Evolutionary conservation across 805 yeast species (phyloP).

Genomic region (Grigorovia jiainica): DNA sequence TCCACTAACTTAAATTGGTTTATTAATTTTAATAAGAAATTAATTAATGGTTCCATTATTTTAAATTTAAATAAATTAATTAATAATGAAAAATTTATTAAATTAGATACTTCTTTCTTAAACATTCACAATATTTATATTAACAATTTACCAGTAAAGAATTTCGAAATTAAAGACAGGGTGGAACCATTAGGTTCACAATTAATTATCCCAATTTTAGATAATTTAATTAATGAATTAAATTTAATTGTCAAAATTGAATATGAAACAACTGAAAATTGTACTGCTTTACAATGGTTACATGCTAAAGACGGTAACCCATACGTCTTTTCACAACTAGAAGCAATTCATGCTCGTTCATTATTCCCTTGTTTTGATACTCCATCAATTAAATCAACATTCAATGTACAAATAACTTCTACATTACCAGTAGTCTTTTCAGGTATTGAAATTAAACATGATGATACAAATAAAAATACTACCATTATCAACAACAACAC

Average conservation of each 20-base stretch:
- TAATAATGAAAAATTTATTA: slow-evolving; percentile 21
- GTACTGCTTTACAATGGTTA: slow-evolving; percentile 84
- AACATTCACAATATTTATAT: slow-evolving; percentile 28
- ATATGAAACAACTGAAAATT: slow-evolving; percentile 62
- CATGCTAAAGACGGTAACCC: slow-evolving; percentile 62
- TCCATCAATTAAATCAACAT: slow-evolving; percentile 69
- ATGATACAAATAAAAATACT: slow-evolving; percentile 1
- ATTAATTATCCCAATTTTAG: slow-evolving; percentile 27
- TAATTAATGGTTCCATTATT: slow-evolving; percentile 46
- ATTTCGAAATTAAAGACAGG: slow-evolving; percentile 31
- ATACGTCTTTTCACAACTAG: slow-evolving; percentile 75
- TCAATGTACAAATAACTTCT: slow-evolving; percentile 48
- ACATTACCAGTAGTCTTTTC: slow-evolving; percentile 64
- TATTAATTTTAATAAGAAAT: slow-evolving; percentile 45
- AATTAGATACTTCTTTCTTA: slow-evolving; percentile 63
- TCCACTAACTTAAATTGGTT: slow-evolving; percentile 44
- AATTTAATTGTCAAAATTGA: slow-evolving; percentile 35
- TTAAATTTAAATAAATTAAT: slow-evolving; percentile 33
- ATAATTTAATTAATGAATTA: slow-evolving; percentile 5
- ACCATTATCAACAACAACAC: too few relatives aligned
- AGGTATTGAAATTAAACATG: slow-evolving; percentile 37
- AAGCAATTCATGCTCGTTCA: slow-evolving; percentile 84
- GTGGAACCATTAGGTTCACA: slow-evolving; percentile 54
- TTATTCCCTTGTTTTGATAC: slow-evolving; percentile 88
- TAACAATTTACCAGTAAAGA: too few relatives aligned